phyloP scores from a whole-genome alignment of 345 rosid genomes.

The Salix brachista region DNA sequence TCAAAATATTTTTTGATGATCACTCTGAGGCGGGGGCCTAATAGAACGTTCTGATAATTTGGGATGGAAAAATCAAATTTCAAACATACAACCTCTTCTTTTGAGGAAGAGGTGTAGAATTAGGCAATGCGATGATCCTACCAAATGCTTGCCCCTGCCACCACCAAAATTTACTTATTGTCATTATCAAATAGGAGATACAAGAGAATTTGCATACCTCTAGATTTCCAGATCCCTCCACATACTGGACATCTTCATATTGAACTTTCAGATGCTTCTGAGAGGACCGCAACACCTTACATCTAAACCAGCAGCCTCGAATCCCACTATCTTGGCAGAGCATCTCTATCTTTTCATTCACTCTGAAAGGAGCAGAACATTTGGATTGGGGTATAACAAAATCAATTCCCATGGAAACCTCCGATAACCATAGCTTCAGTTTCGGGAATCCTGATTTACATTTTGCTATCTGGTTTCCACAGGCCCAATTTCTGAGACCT shows the following conservation, averaged over 20 bases:
- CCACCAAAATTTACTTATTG: not conserved
- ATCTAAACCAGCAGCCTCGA: conserved; percentile 97
- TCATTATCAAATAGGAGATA: not conserved
- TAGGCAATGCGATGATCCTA: not conserved
- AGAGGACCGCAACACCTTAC: conserved; percentile 64
- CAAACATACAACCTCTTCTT: not conserved
- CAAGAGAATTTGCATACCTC: conserved; percentile 50
- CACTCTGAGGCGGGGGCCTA: not conserved
- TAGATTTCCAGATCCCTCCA: conserved; percentile 72
- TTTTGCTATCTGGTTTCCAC: not conserved
- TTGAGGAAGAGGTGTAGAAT: not conserved
- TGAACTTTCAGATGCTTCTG: conserved; percentile 68
- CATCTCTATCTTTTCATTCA: conserved; percentile 70
- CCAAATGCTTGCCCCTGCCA: not conserved
- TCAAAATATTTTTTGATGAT: not conserved
- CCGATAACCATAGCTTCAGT: conserved; percentile 34
- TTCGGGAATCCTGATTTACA: conserved; percentile 33
- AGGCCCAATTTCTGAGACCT: not conserved
- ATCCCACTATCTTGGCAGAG: conserved; percentile 96
- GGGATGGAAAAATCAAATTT: not conserved
- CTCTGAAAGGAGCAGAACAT: conserved; percentile 28
- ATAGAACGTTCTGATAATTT: not conserved
- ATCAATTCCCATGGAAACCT: not conserved
- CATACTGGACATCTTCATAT: conserved; percentile 85
- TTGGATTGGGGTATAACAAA: conserved; percentile 18